These are phyloP conservation scores for Phytophthora sp. DNA, from an alignment of 352 stramenopile species.

Conservation along the genomic window DNA sequence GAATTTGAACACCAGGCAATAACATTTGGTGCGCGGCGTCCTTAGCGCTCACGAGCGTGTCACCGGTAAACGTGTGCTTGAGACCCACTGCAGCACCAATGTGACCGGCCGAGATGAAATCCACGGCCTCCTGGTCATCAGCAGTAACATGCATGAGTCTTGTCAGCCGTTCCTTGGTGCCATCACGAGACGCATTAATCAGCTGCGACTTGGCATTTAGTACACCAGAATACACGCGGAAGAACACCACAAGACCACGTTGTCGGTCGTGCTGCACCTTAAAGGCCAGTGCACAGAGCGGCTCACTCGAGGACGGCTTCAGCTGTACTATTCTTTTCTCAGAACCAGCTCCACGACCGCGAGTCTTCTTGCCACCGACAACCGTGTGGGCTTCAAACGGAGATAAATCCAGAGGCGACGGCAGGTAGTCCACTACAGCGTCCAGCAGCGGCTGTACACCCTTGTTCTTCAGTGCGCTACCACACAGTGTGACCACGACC, in stretches of 20 bases:
- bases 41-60: constrained; percentile 92
- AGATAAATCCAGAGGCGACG: constrained; percentile 91
- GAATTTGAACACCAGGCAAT: constrained; percentile 70
- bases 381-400: constrained; percentile 66
- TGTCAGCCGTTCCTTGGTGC: constrained; percentile 65
- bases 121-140: constrained; percentile 90
- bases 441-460: constrained; percentile 98
- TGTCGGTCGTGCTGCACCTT: constrained; percentile 85
- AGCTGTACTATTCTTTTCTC: constrained; percentile 39
- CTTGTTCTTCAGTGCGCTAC: constrained; percentile 84
- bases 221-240: constrained; percentile 93
- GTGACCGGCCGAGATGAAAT: constrained; percentile 85
- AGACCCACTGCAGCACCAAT: constrained; percentile 93
- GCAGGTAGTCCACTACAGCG: constrained; percentile 97
- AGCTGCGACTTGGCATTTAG: constrained; percentile 84
- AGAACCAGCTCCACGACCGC: constrained; percentile 5
- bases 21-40: constrained; percentile 49
- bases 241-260: constrained; percentile 89
- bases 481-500: constrained; percentile 63
- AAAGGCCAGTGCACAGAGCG: constrained; percentile 67
- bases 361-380: constrained; percentile 43
- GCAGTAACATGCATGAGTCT: constrained; percentile 91
- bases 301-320: constrained; percentile 50
- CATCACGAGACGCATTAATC: constrained; percentile 67
- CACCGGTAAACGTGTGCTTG: constrained; percentile 92